Base-by-base conservation (phyloP, 2,329 filamentous ascomycete species). In the Aspergillus neotritici region DNA sequence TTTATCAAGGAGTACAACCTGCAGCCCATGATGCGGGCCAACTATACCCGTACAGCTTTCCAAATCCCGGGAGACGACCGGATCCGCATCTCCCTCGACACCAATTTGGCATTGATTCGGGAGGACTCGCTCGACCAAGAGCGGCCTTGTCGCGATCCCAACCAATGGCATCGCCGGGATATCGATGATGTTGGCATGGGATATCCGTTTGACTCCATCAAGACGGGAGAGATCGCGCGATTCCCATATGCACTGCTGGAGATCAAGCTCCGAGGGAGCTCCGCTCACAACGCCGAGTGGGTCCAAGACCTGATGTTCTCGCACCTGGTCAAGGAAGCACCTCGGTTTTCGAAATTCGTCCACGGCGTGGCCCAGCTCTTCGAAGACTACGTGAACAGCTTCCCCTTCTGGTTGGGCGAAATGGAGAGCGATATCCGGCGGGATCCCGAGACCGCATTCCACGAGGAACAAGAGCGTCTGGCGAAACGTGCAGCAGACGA, bases 311-410 rank as follows among this genome's bases (percentile, higher is more conserved):
- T 98, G 54, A 96, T 94, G 80, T 77, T 80, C 40, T 96, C 89
- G 4, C 91, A 98, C 65, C 78, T 98, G 4, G 86, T 98, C 50
- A 89, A 95, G 62, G 82, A 89, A 35, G 83, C 86, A 0, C 87
- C 90, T 1, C 82, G 86, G 39, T 98, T 98, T 70, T 96, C 89
- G 57, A 98, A 98, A 66, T 98, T 97, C 56, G 86, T 94, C 2
- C 91, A 98, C 58, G 93, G 93, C 48, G 83, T 94, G 4, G 90
- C 91, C 6, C 83, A 84, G 31, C 76, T 98, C 2, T 97, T 97
- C 55, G 93, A 97, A 58, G 88, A 98, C 66, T 82, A 95, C 60
- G 90, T 98, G 65, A 97, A 97, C 69, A 90, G 82, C 50, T 82
- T 97, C 59, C 93, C 93, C 11, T 96, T 97, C 72, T 98, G 93